Conservation (phyloP, 2,329 filamentous ascomycete genomes). For the Trichoderma gracile region DNA sequence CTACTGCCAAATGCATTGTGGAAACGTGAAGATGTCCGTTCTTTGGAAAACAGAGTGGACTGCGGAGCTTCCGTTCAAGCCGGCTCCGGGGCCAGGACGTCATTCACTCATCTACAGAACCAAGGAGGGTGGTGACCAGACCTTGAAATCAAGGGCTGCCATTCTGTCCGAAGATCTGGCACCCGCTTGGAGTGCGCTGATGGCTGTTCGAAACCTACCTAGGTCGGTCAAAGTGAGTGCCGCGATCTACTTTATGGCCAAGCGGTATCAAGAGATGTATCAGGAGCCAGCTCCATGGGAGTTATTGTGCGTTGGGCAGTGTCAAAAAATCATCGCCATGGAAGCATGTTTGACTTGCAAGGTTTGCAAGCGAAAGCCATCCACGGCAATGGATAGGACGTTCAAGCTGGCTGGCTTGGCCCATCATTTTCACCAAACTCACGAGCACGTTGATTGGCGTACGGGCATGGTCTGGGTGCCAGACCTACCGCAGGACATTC, state of each 20-base stretch:
- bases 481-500: conserved; percentile 37
- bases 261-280: conserved; percentile 59
- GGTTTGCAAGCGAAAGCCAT: conserved; percentile 46
- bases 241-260: conserved; percentile 63
- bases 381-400: conserved; percentile 44
- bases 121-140: too few relatives aligned
- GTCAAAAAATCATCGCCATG: conserved; percentile 53
- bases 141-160: too few relatives aligned
- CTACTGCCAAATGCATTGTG: conserved; percentile 80
- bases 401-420: conserved; percentile 62
- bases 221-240: conserved; percentile 63
- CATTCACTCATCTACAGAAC: too few relatives aligned
- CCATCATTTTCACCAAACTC: conserved; percentile 55
- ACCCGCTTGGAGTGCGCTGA: conserved; percentile 63
- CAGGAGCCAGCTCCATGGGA: conserved; percentile 56
- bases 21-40: conserved; percentile 68
- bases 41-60: conserved; percentile 84
- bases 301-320: conserved; percentile 34
- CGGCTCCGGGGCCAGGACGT: conserved; percentile 30
- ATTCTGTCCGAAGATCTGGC: conserved; percentile 54
- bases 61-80: conserved; percentile 68
- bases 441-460: conserved; percentile 47
- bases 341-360: conserved; percentile 51
- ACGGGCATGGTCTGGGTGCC: conserved; percentile 50
- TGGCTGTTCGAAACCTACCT: conserved; percentile 60